These are phyloP conservation scores for Zalaria obscura DNA, from an alignment of 2,329 filamentous ascomycete species.

Conservation along the genomic window DNA sequence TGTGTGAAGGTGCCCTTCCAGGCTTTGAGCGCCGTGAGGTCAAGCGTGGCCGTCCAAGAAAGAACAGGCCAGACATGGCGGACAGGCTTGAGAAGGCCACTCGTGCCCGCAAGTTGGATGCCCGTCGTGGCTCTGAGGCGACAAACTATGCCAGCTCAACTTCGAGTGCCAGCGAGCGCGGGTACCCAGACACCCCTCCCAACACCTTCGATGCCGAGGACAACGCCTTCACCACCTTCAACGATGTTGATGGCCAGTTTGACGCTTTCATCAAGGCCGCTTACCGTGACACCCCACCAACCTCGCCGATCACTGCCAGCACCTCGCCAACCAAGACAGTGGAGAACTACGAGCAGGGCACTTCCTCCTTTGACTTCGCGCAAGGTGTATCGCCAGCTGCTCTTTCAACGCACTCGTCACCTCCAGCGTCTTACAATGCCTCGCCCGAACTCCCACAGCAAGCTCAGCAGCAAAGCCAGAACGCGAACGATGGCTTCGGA, in stretches of 20 bases:
- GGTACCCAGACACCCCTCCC: slow-evolving; percentile 7
- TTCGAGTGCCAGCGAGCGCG: slow-evolving; percentile 4
- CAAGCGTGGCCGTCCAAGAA: slow-evolving; percentile 53
- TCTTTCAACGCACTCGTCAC: background rate
- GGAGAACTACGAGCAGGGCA: background rate
- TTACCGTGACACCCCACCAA: slow-evolving; percentile 6
- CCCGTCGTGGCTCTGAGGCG: slow-evolving; percentile 5
- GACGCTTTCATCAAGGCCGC: slow-evolving; percentile 4
- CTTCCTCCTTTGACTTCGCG: slow-evolving; percentile 1
- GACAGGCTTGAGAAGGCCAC: slow-evolving; percentile 42
- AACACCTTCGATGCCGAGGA: slow-evolving; percentile 2
- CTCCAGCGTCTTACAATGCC: slow-evolving; percentile 1
- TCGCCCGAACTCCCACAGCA: slow-evolving; percentile 1
- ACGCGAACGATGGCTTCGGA: slow-evolving; percentile 1
- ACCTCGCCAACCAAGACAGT: slow-evolving; percentile 1
- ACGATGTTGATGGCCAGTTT: slow-evolving; percentile 1
- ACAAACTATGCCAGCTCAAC: slow-evolving; percentile 4
- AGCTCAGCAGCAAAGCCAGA: slow-evolving; percentile 1
- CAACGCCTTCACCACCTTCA: slow-evolving; percentile 2
- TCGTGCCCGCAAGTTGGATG: slow-evolving; percentile 32
- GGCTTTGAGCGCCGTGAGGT: slow-evolving; percentile 42
- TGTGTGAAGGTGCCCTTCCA: slow-evolving; percentile 92
- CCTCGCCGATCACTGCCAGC: slow-evolving; percentile 5
- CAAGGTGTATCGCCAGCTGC: background rate
- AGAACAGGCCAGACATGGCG: slow-evolving; percentile 45